Base-by-base conservation (phyloP, 306 rosid genomes). In the Glycine tomentella region DNA sequence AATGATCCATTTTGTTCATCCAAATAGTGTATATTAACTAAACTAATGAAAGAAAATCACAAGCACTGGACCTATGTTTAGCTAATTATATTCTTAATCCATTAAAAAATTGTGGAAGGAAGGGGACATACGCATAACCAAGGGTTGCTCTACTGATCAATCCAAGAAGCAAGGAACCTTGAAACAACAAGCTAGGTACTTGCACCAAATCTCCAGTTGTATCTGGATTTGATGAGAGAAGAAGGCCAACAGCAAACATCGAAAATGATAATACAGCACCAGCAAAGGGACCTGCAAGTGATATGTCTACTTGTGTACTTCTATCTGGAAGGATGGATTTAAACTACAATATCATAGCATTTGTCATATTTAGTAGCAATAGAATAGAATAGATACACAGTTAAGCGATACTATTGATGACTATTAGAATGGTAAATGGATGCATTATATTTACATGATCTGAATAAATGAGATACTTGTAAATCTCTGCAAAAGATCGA, bases 111-210 rank as follows among this genome's bases (percentile, higher is more conserved):
- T 14, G 58, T 56, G 78, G 59, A 87, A 75, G 77, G 63, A 72
- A 85, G 72, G 89, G 84, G 76, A 84, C 97, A 75, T 91, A 95
- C 99, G 89, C 90, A 88, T 90, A 95, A 85, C 99, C 99, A 81
- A 95, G 99, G 16, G 92, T 95, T 55, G 94, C 99, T 90, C 99
- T 93, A 87, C 98, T 91, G 89, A 93, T 90, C 88, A 95, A 92
- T 83, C 99, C 99, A 84, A 95, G 97, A 80, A 95, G 97, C 93
- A 95, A 84, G 84, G 99, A 95, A 85, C 97, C 98, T 87, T 95
- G 98, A 88, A 95, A 95, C 91, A 95, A 83, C 86, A 77, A 86
- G 94, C 98, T 93, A 33, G 99, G 98, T 79, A 95, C 97, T 88
- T 95, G 97, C 81, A 95, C 98, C 80, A 95, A 82, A 78, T 93